These are phyloP conservation scores for Boletales sp. DNA, from an alignment of 768 basidiomycete genomes.

Conservation along the genomic window DNA sequence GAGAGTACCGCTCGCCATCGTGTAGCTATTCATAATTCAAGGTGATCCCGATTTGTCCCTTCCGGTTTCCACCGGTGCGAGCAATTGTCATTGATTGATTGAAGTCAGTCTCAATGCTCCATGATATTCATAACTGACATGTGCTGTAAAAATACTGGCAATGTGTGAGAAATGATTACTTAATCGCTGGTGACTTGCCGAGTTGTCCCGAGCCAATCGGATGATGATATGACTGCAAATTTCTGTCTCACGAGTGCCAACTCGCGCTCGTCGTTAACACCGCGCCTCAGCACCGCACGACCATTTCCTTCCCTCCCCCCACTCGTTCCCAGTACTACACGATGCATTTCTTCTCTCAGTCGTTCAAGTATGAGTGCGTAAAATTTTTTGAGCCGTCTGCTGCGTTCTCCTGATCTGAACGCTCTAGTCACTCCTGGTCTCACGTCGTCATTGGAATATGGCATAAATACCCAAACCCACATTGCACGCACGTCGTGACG, in stretches of 20 bases:
- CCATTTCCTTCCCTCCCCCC: slow-evolving; percentile 18
- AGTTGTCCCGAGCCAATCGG: slow-evolving; percentile 28
- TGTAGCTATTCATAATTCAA: no score
- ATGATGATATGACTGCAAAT: slow-evolving; percentile 9
- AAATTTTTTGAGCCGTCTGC: background rate
- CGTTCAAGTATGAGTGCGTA: slow-evolving; percentile 81
- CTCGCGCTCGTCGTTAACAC: slow-evolving; percentile 9
- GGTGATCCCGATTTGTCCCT: no score
- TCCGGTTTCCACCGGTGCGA: no score
- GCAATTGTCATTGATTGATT: no score
- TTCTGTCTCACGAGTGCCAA: slow-evolving; percentile 6
- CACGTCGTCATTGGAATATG: slow-evolving; percentile 92
- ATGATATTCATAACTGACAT: no score
- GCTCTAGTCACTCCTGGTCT: slow-evolving; percentile 76
- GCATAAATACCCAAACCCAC: slow-evolving; percentile 95
- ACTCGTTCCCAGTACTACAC: slow-evolving; percentile 22
- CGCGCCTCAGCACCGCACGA: slow-evolving; percentile 17
- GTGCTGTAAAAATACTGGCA: background rate
- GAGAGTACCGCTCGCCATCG: no score
- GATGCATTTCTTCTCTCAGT: slow-evolving; percentile 87
- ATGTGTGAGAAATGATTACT: slow-evolving; percentile 5
- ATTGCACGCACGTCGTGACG: slow-evolving; percentile 83
- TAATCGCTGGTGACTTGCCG: slow-evolving; percentile 12
- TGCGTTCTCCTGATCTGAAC: slow-evolving; percentile 1
- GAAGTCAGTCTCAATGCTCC: no score